These are phyloP conservation scores for Aegilops umbellulata DNA, from an alignment of 176 grass and related monocot genomes.

Conservation along the genomic window DNA sequence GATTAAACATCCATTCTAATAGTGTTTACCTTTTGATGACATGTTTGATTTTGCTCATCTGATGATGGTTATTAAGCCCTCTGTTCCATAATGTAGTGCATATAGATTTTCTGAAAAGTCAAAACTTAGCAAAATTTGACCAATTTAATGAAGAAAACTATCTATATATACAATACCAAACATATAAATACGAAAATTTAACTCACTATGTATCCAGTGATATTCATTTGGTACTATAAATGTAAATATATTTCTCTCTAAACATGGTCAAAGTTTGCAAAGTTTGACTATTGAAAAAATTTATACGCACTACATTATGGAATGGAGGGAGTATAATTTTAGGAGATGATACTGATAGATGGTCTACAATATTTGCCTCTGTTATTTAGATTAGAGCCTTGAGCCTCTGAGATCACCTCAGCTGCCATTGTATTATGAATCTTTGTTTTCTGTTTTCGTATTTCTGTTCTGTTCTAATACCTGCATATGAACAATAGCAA, in stretches of 20 bases:
- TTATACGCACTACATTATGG: too few relatives aligned
- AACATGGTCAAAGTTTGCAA: too few relatives aligned
- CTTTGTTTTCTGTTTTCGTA: not conserved
- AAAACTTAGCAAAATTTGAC: too few relatives aligned
- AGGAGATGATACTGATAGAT: not conserved
- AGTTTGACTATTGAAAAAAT: too few relatives aligned
- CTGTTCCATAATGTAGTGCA: too few relatives aligned
- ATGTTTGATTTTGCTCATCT: constrained; percentile 4
- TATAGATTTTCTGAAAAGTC: too few relatives aligned
- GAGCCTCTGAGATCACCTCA: constrained; percentile 4
- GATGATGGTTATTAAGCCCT: not conserved
- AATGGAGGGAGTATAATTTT: not conserved
- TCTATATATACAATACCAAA: too few relatives aligned
- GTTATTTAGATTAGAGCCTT: not conserved
- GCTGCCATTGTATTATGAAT: not conserved
- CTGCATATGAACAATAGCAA: not conserved
- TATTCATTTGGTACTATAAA: too few relatives aligned
- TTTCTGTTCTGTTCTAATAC: not conserved
- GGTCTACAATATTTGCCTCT: constrained; percentile 8
- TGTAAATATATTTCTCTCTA: too few relatives aligned
- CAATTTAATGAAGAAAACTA: too few relatives aligned
- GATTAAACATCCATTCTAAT: not conserved
- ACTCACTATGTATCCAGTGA: too few relatives aligned
- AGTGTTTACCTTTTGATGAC: not conserved
- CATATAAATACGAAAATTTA: too few relatives aligned